phyloP scores from a whole-genome alignment of 148 eudicot species.

The Fagopyrum homotropicum region DNA sequence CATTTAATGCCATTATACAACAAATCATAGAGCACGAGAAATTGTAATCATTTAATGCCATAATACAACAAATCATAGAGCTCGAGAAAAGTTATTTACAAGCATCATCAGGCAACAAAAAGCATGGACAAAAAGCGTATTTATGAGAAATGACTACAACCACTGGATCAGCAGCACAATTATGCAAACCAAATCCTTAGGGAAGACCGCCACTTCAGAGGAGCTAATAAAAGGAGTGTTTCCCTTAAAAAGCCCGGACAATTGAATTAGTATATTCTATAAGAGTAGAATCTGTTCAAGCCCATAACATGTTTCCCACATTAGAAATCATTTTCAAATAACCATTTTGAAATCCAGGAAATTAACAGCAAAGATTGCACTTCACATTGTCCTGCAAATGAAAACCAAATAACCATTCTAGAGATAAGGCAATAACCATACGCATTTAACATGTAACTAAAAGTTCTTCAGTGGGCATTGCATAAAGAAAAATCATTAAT shows the following conservation, averaged over 20 bases:
- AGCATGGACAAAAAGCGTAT: no score
- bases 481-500: no score
- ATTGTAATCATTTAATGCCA: not conserved
- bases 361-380: conserved; percentile 1
- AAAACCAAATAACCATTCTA: not conserved
- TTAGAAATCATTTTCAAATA: not conserved
- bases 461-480: no score
- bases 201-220: not conserved
- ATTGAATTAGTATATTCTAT: not conserved
- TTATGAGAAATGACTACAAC: no score
- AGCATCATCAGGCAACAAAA: not conserved
- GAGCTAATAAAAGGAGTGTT: not conserved
- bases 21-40: not conserved
- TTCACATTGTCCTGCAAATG: not conserved
- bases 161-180: not conserved
- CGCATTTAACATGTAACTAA: not conserved
- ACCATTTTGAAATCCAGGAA: not conserved
- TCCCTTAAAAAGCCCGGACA: not conserved
- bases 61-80: not conserved
- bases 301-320: not conserved
- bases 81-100: not conserved
- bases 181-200: not conserved
- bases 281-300: not conserved
- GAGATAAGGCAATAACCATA: not conserved
- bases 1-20: not conserved